Percentiles rank a stretch among this genome's conserved stretches.
Conservation (phyloP, 2,329 filamentous ascomycete species). For the Nemania bipapillata region DNA sequence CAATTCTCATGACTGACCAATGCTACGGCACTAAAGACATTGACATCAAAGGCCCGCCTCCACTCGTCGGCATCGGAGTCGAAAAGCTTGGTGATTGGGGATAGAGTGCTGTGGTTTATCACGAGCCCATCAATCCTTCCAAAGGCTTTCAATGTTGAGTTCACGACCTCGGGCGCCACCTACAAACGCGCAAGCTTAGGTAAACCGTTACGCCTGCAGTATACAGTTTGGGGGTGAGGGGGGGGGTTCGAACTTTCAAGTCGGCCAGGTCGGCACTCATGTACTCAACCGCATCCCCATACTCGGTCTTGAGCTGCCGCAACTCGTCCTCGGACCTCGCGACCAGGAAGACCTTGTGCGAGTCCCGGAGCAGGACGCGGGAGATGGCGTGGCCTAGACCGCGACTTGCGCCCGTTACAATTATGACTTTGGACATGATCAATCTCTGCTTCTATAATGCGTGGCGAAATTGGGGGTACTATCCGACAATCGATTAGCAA, state of each 20-base stretch:
- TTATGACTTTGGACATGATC: conserved; percentile 68
- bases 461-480: too few relatives aligned
- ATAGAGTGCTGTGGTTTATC: conserved; percentile 85
- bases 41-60: conserved; percentile 80
- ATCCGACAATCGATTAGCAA: too few relatives aligned
- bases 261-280: conserved; percentile 67
- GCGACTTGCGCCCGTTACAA: conserved; percentile 73
- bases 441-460: neutral
- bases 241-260: conserved; percentile 55
- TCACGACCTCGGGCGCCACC: conserved; percentile 70
- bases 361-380: conserved; percentile 61
- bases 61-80: conserved; percentile 78
- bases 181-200: conserved; percentile 43
- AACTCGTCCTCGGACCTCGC: conserved; percentile 65
- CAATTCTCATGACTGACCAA: conserved; percentile 66
- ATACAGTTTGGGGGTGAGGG: neutral
- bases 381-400: conserved; percentile 70
- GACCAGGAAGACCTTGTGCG: conserved; percentile 69
- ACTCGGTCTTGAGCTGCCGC: conserved; percentile 62
- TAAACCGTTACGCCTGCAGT: neutral
- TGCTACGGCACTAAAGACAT: conserved; percentile 84
- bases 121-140: conserved; percentile 82
- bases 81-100: conserved; percentile 76
- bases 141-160: conserved; percentile 73
- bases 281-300: conserved; percentile 65